Evolutionary conservation across 805 yeast species (phyloP).

Genomic region (Pichia nakasei): DNA sequence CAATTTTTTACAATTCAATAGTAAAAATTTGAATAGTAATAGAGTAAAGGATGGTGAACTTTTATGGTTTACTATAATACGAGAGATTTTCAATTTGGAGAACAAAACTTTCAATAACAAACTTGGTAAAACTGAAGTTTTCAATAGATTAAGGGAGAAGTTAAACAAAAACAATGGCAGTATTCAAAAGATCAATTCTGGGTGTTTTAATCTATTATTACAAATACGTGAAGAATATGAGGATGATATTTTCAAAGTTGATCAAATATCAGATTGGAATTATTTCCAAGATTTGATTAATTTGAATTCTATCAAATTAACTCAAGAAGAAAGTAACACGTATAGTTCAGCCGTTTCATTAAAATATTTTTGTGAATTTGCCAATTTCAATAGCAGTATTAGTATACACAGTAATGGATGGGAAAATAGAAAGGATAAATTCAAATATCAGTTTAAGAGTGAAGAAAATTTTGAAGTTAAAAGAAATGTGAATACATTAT

Average conservation of each 20-base stretch:
- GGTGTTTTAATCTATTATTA: constrained; percentile 60
- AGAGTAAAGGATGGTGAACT: constrained; percentile 47
- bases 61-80: constrained; percentile 61
- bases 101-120: constrained; percentile 33
- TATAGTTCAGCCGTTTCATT: constrained; percentile 52
- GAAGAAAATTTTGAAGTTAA: constrained; percentile 34
- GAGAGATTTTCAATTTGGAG: constrained; percentile 41
- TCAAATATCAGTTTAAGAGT: constrained; percentile 14
- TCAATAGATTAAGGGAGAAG: constrained; percentile 19
- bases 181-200: constrained; percentile 59
- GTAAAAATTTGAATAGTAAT: constrained; percentile 2
- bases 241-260: constrained; percentile 43
- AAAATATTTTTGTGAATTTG: constrained; percentile 53
- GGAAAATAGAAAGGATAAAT: neutral
- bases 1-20: constrained; percentile 67
- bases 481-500: constrained; percentile 27
- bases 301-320: constrained; percentile 38
- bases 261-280: constrained; percentile 65
- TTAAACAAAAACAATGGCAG: constrained; percentile 37
- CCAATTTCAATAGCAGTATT: constrained; percentile 9
- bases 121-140: constrained; percentile 37
- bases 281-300: constrained; percentile 57
- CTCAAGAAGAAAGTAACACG: constrained; percentile 24
- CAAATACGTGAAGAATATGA: constrained; percentile 39
- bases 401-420: neutral